Conservation (phyloP, 306 rosid species). For the Dryas drummondii region DNA sequence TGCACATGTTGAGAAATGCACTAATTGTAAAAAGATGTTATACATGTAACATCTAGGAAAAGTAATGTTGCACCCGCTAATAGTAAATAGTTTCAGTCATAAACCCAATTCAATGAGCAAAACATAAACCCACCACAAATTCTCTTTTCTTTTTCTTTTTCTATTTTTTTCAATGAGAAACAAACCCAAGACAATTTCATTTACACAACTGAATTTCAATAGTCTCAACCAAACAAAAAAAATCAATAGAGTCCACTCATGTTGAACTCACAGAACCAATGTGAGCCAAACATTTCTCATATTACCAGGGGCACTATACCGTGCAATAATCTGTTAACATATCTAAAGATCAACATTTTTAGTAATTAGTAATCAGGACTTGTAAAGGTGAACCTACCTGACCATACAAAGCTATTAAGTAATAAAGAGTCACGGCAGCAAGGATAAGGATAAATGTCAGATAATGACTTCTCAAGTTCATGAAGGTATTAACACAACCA, state of each 20-base stretch:
- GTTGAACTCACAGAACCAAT: neutral
- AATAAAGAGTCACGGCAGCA: neutral
- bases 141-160: too few relatives aligned
- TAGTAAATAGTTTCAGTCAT: neutral
- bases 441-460: too few relatives aligned
- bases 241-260: neutral
- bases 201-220: too few relatives aligned
- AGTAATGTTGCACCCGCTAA: neutral
- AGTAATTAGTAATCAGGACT: neutral
- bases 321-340: neutral
- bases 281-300: neutral
- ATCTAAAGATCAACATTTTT: neutral
- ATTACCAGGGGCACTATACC: too few relatives aligned
- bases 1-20: constrained; percentile 25
- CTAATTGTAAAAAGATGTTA: neutral
- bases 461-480: too few relatives aligned
- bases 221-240: too few relatives aligned
- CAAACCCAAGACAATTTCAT: too few relatives aligned
- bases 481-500: too few relatives aligned
- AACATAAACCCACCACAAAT: too few relatives aligned
- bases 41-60: neutral
- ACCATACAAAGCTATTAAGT: too few relatives aligned
- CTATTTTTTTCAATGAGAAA: too few relatives aligned
- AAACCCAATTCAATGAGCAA: neutral
- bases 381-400: neutral